A percentile compares a stretch with the other conserved stretches of the same genome.
Conservation (phyloP, 169 alveolate species). For the Plasmodium reichenowi region DNA sequence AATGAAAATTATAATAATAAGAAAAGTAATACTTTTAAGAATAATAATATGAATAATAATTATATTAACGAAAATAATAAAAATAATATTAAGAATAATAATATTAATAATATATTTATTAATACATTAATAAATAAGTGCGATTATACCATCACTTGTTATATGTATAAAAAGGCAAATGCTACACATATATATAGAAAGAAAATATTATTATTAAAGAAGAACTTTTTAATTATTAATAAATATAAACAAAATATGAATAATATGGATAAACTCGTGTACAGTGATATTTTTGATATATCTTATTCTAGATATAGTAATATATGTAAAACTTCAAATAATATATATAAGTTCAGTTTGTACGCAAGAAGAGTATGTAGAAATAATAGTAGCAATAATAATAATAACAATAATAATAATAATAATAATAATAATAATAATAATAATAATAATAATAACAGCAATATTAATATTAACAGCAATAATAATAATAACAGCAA, state of each 20-base stretch:
- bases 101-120: conserved; percentile 21
- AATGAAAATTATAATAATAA: not conserved
- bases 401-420: conserved; percentile 2
- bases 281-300: conserved; percentile 52
- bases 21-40: not conserved
- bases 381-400: conserved; percentile 7
- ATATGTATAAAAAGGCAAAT: conserved; percentile 62
- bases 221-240: conserved; percentile 40
- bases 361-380: conserved; percentile 49
- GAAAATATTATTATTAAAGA: conserved; percentile 44
- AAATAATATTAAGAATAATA: not conserved
- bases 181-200: conserved; percentile 72
- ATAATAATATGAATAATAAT: not conserved
- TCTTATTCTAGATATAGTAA: conserved; percentile 52
- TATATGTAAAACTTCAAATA: conserved; percentile 45
- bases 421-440: not conserved
- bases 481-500: not conserved
- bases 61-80: not conserved
- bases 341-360: conserved; percentile 48
- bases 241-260: conserved; percentile 53
- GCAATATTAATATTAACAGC: not conserved
- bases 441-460: not conserved
- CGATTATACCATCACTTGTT: conserved; percentile 61
- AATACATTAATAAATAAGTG: conserved; percentile 52
- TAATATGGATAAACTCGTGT: conserved; percentile 30